Evolutionary conservation across 306 rosid species (phyloP).

Genomic region (Dalbergia cultrata): DNA sequence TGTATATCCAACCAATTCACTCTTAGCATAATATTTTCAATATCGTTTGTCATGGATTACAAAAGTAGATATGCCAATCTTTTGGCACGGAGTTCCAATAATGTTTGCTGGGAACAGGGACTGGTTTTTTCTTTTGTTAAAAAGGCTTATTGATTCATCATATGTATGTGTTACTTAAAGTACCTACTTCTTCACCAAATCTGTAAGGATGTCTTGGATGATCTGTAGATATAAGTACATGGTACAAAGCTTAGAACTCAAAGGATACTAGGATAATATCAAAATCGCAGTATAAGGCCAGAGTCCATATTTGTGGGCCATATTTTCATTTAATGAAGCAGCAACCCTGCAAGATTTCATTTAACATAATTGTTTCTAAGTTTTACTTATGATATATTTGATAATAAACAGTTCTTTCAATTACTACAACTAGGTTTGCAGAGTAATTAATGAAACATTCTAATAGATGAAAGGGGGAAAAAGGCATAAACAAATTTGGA

Average conservation of each 20-base stretch:
- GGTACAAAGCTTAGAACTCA: conserved; percentile 20
- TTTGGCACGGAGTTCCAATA: not conserved
- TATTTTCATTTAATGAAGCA: no score
- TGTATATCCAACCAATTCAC: not conserved
- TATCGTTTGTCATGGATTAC: no score
- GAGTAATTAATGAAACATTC: conserved; percentile 21
- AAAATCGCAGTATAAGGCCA: not conserved
- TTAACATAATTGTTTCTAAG: not conserved
- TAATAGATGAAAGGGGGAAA: not conserved
- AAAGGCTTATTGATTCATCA: not conserved
- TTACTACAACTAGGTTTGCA: not conserved
- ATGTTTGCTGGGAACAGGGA: not conserved
- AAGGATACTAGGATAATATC: conserved; percentile 20
- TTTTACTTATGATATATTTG: conserved; percentile 1
- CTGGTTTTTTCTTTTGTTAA: not conserved
- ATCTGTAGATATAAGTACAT: not conserved
- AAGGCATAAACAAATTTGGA: conserved; percentile 11
- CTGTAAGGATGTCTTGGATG: not conserved
- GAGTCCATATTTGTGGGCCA: not conserved
- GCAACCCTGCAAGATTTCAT: not conserved
- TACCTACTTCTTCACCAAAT: not conserved
- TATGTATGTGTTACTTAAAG: not conserved
- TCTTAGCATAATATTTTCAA: no score
- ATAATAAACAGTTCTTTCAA: conserved; percentile 2
- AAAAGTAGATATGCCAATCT: not conserved